phyloP scores from a whole-genome alignment of 2,329 filamentous ascomycete species.

The Talaromyces sp. region DNA sequence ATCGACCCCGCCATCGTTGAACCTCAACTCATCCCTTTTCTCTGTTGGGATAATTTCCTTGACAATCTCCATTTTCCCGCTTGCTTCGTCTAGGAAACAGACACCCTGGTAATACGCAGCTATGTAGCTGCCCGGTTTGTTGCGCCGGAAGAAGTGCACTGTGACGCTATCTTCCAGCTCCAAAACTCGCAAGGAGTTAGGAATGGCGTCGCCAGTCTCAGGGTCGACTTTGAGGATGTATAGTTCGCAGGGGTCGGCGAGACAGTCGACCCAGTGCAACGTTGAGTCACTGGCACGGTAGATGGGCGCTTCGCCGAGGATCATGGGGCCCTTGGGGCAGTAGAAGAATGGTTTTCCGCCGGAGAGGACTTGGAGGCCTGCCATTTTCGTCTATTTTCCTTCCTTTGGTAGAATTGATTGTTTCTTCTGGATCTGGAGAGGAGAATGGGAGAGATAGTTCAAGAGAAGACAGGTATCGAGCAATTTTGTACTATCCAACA shows the following conservation, averaged over 20 bases:
- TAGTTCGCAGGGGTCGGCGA: conserved; percentile 32
- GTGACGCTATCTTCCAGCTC: conserved; percentile 38
- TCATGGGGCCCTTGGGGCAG: conserved; percentile 26
- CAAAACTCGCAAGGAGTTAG: conserved; percentile 28
- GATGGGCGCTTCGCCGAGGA: conserved; percentile 35
- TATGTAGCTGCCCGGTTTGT: conserved; percentile 39
- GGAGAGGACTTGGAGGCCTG: conserved; percentile 20
- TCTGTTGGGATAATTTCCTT: conserved; percentile 38
- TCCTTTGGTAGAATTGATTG: neutral
- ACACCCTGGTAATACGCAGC: conserved; percentile 42
- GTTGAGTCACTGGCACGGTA: conserved; percentile 34
- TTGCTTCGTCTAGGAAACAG: conserved; percentile 39
- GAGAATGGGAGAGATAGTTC: neutral
- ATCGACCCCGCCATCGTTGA: conserved; percentile 40
- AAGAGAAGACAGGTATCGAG: neutral
- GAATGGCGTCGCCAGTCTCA: conserved; percentile 30
- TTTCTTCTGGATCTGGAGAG: neutral
- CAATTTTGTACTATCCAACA: neutral
- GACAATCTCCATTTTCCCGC: conserved; percentile 36
- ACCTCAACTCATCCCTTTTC: conserved; percentile 32
- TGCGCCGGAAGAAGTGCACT: conserved; percentile 35
- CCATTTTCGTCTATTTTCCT: neutral
- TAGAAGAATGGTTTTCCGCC: conserved; percentile 24
- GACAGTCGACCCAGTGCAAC: conserved; percentile 36
- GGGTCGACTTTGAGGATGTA: conserved; percentile 38